Evolutionary conservation across 345 rosid species (phyloP), one percentile per base, ranked within the genome.

Genomic region (Firmiana major): DNA sequence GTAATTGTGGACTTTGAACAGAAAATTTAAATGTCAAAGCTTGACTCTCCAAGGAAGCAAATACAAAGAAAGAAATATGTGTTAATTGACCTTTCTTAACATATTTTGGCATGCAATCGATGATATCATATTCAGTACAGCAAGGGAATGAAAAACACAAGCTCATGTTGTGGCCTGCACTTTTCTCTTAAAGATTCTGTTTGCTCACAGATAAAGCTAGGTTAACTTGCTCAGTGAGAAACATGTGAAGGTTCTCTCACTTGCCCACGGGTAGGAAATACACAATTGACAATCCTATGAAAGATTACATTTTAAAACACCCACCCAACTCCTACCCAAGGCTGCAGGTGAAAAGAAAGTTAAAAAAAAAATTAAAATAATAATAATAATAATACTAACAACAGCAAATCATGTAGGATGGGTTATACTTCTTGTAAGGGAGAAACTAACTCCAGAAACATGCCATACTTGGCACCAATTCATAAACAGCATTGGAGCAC

Each of bases 361-460:
- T 21, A 68, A 68, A 68, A 68, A 22, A 15, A n/a, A n/a, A n/a
- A n/a, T n/a, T n/a, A n/a, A n/a, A n/a, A n/a, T n/a, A n/a, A n/a
- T n/a, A n/a, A n/a, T n/a, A n/a, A n/a, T n/a, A n/a, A 31, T 31
- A 1, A 31, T 46, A 12, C 22, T 15, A 43, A 24, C 2, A 43
- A 66, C 53, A 43, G 49, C 49, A 42, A 42, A 19, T 65, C 28
- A n/a, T 4, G 26, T 40, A 46, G 28, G 15, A 65, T 65, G 17
- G 19, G 24, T n/a, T 15, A 68, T 46, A 19, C 31, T 2, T 68
- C 73, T 68, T 22, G n/a, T 24, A 68, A 46, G 24, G 22, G 38
- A 46, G 9, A 68, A 46, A 68, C 38, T 46, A 68, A 68, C 73
- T 68, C 38, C 72, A 68, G 72, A 68, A 45, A 42, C 45, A 22